A percentile compares a stretch with the other conserved stretches of the same genome.
These are phyloP conservation scores for Mucor velutinosus DNA, from an alignment of 371 early-diverging fungal species.

Conservation along the genomic window DNA sequence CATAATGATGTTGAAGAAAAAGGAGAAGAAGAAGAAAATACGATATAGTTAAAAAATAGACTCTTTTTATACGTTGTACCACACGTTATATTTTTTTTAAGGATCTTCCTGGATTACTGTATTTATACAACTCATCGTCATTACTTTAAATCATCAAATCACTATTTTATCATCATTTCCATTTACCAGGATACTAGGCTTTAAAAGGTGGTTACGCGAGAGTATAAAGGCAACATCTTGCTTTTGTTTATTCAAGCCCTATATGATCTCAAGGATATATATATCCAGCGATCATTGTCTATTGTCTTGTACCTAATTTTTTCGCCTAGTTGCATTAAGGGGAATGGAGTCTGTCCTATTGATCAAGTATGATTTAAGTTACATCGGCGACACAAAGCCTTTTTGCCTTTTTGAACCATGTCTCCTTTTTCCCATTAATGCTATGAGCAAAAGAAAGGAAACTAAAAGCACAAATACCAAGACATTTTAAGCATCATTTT, in stretches of 20 bases:
- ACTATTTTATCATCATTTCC: constrained; percentile 5
- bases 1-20: constrained; percentile 1
- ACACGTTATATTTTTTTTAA: background rate
- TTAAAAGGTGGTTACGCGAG: background rate
- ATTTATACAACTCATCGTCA: constrained; percentile 4
- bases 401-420: constrained; percentile 14
- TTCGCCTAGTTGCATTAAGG: constrained; percentile 7
- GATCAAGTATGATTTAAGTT: constrained; percentile 1
- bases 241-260: background rate
- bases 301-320: background rate
- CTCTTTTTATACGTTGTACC: background rate
- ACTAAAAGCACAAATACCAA: too few species aligned
- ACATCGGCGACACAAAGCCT: constrained; percentile 7
- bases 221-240: background rate
- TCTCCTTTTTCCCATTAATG: constrained; percentile 5
- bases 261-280: background rate
- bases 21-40: constrained; percentile 8
- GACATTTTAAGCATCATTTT: too few species aligned
- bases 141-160: constrained; percentile 2
- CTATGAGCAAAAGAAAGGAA: too few species aligned
- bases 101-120: constrained; percentile 7
- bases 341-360: background rate
- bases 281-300: background rate
- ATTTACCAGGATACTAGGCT: background rate
- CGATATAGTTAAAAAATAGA: background rate